Percentiles rank a stretch among this genome's conserved stretches.
Conservation (phyloP, 495 filamentous ascomycete species). For the Haplographium delicatum region DNA sequence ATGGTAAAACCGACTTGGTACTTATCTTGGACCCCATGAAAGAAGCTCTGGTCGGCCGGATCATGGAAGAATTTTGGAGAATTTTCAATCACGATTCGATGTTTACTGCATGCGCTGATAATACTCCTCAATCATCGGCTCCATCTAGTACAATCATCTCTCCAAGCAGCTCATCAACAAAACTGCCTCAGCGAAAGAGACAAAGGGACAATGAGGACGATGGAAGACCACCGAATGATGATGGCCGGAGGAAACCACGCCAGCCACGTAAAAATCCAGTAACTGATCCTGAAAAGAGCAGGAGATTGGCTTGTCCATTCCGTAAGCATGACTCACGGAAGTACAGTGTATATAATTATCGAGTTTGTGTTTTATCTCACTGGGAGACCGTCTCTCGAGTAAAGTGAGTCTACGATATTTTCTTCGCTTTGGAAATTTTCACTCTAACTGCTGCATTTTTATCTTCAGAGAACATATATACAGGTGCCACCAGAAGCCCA, state of each 20-base stretch:
- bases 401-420: conserved; percentile 7
- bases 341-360: conserved; percentile 7
- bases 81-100: conserved; percentile 12
- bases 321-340: conserved; percentile 12
- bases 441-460: no score
- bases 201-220: not conserved
- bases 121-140: not conserved
- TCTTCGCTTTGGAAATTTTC: no score
- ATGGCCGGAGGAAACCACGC: not conserved
- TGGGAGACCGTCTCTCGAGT: conserved; percentile 12
- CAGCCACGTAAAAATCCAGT: not conserved
- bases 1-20: no score
- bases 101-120: not conserved
- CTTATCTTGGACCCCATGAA: not conserved
- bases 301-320: conserved; percentile 16
- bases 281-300: not conserved
- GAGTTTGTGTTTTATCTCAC: conserved; percentile 6
- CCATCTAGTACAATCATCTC: not conserved
- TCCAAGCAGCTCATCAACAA: not conserved
- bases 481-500: conserved; percentile 4
- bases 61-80: conserved; percentile 19
- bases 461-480: conserved; percentile 18
- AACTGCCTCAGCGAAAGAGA: not conserved
- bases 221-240: not conserved
- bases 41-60: not conserved